Conservation (phyloP, 139 green algal genomes). For the Chlamydomonas sphaeroides region DNA sequence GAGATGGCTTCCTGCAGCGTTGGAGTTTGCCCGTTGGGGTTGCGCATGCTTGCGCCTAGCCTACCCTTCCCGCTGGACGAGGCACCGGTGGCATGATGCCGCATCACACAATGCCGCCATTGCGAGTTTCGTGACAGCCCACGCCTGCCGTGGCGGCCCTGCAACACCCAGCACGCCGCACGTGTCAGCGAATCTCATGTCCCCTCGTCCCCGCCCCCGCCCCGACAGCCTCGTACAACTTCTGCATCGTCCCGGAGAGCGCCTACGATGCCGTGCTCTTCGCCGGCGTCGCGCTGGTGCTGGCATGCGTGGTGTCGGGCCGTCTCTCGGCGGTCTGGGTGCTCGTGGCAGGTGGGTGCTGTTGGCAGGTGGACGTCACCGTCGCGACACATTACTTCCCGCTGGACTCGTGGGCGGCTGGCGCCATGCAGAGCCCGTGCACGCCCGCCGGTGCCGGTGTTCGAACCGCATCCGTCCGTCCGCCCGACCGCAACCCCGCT, state of each 20-base stretch:
- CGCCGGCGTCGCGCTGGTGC: slow-evolving; percentile 54
- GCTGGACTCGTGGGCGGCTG: no score
- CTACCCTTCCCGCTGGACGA: neutral
- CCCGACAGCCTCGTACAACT: slow-evolving; percentile 58
- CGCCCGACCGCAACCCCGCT: no score
- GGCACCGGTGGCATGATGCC: neutral
- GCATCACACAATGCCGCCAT: neutral
- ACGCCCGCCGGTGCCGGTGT: no score
- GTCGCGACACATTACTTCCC: no score
- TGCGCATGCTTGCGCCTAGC: neutral
- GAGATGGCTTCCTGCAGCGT: neutral
- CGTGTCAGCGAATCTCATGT: neutral
- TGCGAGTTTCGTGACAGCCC: neutral
- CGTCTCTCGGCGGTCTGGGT: slow-evolving; percentile 56
- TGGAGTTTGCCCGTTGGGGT: neutral
- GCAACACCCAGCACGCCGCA: neutral
- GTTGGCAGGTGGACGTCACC: no score
- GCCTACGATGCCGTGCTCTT: slow-evolving; percentile 69
- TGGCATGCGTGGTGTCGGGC: slow-evolving; percentile 42
- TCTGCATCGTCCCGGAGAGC: slow-evolving; percentile 58
- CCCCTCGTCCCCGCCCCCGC: neutral
- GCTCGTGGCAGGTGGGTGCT: slow-evolving; percentile 46
- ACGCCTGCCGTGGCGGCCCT: neutral
- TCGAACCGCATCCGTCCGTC: no score
- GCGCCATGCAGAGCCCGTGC: no score